Evolutionary conservation across 2,329 filamentous ascomycete genomes (phyloP), one percentile per base, ranked within the genome.

Genomic region (Cladosporium sp.): DNA sequence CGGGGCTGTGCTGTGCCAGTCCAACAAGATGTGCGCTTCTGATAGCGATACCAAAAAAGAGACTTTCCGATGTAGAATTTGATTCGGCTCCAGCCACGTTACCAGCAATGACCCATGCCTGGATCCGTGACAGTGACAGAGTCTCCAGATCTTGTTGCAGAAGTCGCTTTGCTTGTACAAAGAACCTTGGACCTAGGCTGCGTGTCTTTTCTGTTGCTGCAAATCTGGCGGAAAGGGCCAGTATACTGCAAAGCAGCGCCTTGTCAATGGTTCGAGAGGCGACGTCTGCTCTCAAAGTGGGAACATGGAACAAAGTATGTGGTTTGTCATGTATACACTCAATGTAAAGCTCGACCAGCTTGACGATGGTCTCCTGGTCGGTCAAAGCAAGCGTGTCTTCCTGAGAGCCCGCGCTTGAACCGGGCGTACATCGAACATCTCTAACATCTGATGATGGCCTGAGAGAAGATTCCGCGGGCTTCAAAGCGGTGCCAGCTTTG

Each of bases 81-180:
- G 76, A 75, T 18, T 80, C 76, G 4, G 74, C 76, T 51, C 68
- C 72, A 59, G 68, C 71, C 28, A 77, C 74, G 3, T 76, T 76
- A 2, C 77, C 80, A 0, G 81, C 68, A 6, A 82, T 68, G 5
- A 82, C 75, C 51, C 78, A 79, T 5, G 78, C 78, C 68, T 81
- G 80, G 11, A 81, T 71, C 1, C 77, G 80, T 2, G 63, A 71
- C 21, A 81, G 64, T 4, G 75, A 77, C 18, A 80, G 73, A n/a
- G 78, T 71, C 8, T 77, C 75, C 28, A 80, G 66, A 61, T 79
- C 69, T 69, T 59, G 71, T 67, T 64, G 68, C 28, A 60, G 71
- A 58, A 65, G 70, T 71, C 21, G 52, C 57, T 62, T 72, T 66
- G 18, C 71, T 69, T 28, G 72, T 18, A 11, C 12, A 4, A 41